phyloP scores from a whole-genome alignment of 2,329 filamentous ascomycete genomes.

The Microcera coccophila region DNA sequence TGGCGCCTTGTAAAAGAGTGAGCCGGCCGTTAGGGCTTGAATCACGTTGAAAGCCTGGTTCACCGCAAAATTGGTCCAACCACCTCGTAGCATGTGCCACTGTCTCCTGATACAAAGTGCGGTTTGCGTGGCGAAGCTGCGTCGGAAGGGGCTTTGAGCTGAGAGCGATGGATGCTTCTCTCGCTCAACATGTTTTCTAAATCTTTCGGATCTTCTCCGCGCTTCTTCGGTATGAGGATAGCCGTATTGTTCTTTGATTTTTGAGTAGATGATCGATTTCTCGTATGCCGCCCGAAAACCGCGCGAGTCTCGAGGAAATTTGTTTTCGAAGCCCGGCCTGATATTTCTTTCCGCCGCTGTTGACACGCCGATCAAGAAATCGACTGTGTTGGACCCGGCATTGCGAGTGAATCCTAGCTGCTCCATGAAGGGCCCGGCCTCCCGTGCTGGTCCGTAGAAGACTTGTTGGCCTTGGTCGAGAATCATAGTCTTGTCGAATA shows the following conservation, averaged over 20 bases:
- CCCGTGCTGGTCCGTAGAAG: conserved; percentile 58
- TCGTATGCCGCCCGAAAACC: conserved; percentile 49
- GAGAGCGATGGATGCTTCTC: conserved; percentile 55
- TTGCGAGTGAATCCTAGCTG: conserved; percentile 59
- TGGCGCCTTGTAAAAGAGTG: conserved; percentile 63
- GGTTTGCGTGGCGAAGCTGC: conserved; percentile 52
- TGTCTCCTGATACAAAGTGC: conserved; percentile 54
- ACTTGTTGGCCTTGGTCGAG: conserved; percentile 64
- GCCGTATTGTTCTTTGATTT: conserved; percentile 53
- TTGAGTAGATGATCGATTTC: conserved; percentile 44
- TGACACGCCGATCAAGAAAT: conserved; percentile 63
- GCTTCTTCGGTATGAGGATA: conserved; percentile 51
- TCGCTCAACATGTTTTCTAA: conserved; percentile 47
- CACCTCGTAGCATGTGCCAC: conserved; percentile 63
- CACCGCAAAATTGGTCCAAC: conserved; percentile 60
- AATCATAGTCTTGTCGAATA: conserved; percentile 69
- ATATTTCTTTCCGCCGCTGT: conserved; percentile 66
- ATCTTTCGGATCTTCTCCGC: conserved; percentile 47
- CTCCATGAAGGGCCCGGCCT: conserved; percentile 63
- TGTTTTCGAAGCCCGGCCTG: conserved; percentile 35
- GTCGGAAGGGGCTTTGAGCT: conserved; percentile 53
- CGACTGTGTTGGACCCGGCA: conserved; percentile 59
- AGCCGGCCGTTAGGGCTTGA: conserved; percentile 61
- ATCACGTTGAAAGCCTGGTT: conserved; percentile 55
- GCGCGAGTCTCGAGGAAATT: conserved; percentile 42